Evolutionary conservation across 805 yeast genomes (phyloP), one percentile per base, ranked within the genome.

Genomic region (Ogataea paradorogensis): DNA sequence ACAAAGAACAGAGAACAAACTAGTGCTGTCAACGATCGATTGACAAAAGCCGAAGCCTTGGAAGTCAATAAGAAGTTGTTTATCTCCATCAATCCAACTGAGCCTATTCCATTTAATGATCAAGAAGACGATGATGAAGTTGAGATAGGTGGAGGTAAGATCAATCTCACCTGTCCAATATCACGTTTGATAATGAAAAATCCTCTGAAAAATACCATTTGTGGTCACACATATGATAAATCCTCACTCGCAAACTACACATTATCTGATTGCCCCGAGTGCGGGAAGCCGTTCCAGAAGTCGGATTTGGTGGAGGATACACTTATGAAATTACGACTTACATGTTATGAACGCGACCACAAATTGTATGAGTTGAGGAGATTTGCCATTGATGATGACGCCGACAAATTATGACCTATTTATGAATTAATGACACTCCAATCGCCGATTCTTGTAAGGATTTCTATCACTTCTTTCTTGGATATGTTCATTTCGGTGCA

Each of bases 141-240:
- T 23, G 75, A 71, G 29, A 72, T 84, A 5, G 78, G 76, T 8
- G 95, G 93, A 40, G 93, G 93, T 27, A 74, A 64, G 26, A 65
- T 85, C n/a, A 78, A 80, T 33, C 55, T 85, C 42, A 71, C 67
- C 18, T 88, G 90, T 55, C 91, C 91, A 0, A 66, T 84, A 10
- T 76, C 89, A 0, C 54, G 73, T 42, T 65, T 70, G 37, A 57
- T 65, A 30, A 82, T 75, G 57, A 65, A 58, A 15, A 62, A 61
- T 3, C 93, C 95, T 0, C 66, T 75, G 51, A 71, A 65, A n/a
- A 75, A 82, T 3, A 59, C 51, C 18, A 59, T 55, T 22, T 85
- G 95, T 60, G 65, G 67, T 0, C 95, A 85, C 61, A 74, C 76
- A 0, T 83, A 71, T 53, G 90, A 84, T 49, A 60, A 63, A 37